Evolutionary conservation across 345 rosid species (phyloP).

Genomic region (Syzygium aqueum): DNA sequence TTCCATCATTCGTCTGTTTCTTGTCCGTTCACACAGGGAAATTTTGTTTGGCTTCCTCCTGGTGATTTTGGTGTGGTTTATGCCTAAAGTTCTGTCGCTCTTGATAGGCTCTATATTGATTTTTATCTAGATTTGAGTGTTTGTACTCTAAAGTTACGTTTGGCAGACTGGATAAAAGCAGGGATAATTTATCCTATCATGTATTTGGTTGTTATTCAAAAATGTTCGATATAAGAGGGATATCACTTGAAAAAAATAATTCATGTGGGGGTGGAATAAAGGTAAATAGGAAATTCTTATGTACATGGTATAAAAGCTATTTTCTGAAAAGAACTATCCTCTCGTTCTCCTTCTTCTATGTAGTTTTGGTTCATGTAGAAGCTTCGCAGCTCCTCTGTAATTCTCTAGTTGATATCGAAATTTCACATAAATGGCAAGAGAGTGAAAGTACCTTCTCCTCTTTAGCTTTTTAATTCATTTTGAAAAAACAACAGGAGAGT

Average conservation of each 20-base stretch:
- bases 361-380: not conserved
- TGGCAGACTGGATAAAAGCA: not conserved
- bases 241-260: not conserved
- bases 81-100: not conserved
- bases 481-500: not conserved
- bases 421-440: not conserved
- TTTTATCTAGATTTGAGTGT: not conserved
- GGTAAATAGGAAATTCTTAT: not conserved
- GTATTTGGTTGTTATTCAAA: not conserved
- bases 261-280: not conserved
- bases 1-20: not conserved
- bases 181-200: not conserved
- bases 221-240: not conserved
- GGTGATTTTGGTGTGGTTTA: not conserved
- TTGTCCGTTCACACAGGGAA: not conserved
- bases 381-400: not conserved
- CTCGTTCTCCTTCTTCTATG: not conserved
- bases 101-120: not conserved
- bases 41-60: not conserved
- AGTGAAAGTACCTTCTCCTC: not conserved
- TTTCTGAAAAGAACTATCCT: not conserved
- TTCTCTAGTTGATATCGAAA: not conserved
- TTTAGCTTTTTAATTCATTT: rapidly evolving
- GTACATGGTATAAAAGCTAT: not conserved
- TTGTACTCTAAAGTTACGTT: not conserved